phyloP scores from a whole-genome alignment of 1,284 basidiomycete genomes.

The Acaromyces ingoldii region DNA sequence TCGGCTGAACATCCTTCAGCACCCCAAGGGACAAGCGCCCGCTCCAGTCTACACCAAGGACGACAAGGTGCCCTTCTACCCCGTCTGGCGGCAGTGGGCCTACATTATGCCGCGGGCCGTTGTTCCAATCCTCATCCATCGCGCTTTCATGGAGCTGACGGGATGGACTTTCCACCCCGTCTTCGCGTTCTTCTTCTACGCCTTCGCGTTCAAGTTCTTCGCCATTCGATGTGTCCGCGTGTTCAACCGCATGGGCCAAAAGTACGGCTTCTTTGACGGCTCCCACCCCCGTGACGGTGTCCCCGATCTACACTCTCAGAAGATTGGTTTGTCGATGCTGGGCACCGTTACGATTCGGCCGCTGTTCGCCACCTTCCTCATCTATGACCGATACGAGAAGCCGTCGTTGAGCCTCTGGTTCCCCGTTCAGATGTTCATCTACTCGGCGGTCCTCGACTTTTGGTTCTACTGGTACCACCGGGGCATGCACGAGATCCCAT shows the following conservation, averaged over 20 bases:
- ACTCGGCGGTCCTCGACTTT: constrained; percentile 31
- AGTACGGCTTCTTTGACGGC: constrained; percentile 37
- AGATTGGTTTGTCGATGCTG: constrained; percentile 25
- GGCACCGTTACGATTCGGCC: constrained; percentile 28
- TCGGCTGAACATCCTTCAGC: not conserved
- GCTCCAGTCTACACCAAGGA: not conserved
- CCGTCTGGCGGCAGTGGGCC: constrained; percentile 23
- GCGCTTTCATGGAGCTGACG: constrained; percentile 19
- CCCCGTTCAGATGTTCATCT: constrained; percentile 28
- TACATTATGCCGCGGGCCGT: constrained; percentile 24
- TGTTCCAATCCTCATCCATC: constrained; percentile 25
- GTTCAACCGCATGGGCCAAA: constrained; percentile 12
- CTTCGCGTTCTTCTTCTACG: constrained; percentile 17
- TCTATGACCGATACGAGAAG: constrained; percentile 27
- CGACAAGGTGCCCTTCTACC: constrained; percentile 20
- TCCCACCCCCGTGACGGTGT: constrained; percentile 25
- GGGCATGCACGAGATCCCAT: constrained; percentile 29
- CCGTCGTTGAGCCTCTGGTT: constrained; percentile 27
- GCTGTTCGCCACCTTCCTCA: constrained; percentile 18
- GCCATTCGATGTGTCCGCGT: constrained; percentile 17
- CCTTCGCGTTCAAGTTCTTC: constrained; percentile 21
- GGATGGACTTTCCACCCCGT: constrained; percentile 31
- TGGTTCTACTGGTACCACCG: constrained; percentile 47
- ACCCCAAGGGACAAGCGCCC: not conserved
- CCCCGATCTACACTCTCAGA: constrained; percentile 17